Evolutionary conservation across 169 alveolate genomes (phyloP).

Genomic region (Ichthyophthirius multifiliis): DNA sequence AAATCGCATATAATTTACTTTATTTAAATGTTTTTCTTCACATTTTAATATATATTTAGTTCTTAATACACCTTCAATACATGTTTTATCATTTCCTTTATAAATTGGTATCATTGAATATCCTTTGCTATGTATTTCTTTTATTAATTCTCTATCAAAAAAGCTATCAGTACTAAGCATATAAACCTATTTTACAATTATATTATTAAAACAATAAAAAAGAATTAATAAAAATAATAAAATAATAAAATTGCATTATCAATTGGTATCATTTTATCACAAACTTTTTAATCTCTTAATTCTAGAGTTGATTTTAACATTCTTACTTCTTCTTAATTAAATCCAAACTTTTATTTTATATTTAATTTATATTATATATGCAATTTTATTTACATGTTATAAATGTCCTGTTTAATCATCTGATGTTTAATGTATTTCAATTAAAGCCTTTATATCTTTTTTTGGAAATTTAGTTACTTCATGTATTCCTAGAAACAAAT

Average conservation of each 20-base stretch:
- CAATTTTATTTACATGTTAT: neutral
- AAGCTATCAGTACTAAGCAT: constrained; percentile 63
- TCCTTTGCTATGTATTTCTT: constrained; percentile 73
- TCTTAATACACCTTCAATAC: constrained; percentile 76
- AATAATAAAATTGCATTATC: constrained; percentile 12
- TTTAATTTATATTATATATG: neutral
- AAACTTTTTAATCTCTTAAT: constrained; percentile 60
- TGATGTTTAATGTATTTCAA: constrained; percentile 45
- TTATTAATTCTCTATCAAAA: constrained; percentile 44
- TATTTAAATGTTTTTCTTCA: neutral
- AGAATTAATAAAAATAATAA: neutral
- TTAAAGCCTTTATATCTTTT: constrained; percentile 68
- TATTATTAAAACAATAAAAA: neutral
- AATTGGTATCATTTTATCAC: constrained; percentile 63
- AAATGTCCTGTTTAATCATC: neutral
- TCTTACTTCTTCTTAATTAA: constrained; percentile 61
- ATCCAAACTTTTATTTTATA: neutral
- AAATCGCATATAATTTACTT: neutral
- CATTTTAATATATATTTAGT: constrained; percentile 39
- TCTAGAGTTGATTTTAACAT: constrained; percentile 83
- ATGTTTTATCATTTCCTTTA: constrained; percentile 53
- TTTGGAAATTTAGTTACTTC: constrained; percentile 62
- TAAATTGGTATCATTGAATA: constrained; percentile 86
- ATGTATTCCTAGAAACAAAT: constrained; percentile 70
- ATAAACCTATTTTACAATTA: constrained; percentile 26